Conservation (phyloP, 352 stramenopile genomes). For the Globisporangium cystogenes region DNA sequence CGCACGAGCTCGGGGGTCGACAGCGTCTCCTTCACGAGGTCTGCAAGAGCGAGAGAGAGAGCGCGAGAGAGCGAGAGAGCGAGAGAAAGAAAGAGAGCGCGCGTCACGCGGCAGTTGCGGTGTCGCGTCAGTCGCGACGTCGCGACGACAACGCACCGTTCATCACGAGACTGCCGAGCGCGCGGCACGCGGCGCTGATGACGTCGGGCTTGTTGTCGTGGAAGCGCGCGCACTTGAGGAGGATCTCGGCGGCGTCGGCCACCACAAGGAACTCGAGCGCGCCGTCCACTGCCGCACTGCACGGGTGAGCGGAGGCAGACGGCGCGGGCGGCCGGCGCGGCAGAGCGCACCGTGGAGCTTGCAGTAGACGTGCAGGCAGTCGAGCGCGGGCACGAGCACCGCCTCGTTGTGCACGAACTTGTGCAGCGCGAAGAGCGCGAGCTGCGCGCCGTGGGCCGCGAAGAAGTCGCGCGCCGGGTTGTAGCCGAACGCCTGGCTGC, state of each 20-base stretch:
- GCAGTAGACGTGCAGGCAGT: slow-evolving; percentile 62
- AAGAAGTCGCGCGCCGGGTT: slow-evolving; percentile 69
- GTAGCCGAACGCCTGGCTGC: slow-evolving; percentile 53
- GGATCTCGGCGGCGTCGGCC: slow-evolving; percentile 41
- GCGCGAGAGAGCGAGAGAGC: too few species aligned
- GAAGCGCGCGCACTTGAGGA: slow-evolving; percentile 71
- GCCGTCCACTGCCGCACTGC: slow-evolving; percentile 34
- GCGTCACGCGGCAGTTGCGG: too few species aligned
- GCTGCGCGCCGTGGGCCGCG: slow-evolving; percentile 48
- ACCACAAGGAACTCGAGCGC: slow-evolving; percentile 64
- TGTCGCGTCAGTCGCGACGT: not conserved
- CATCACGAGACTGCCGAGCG: slow-evolving; percentile 64
- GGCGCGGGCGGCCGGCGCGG: not conserved
- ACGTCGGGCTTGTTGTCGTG: slow-evolving; percentile 75
- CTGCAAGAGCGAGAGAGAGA: slow-evolving; percentile 13
- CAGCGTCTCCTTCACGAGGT: slow-evolving; percentile 67
- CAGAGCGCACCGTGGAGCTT: slow-evolving; percentile 51
- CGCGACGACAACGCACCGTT: slow-evolving; percentile 34
- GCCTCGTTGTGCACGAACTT: slow-evolving; percentile 75
- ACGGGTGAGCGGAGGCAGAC: not conserved
- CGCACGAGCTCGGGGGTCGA: slow-evolving; percentile 36
- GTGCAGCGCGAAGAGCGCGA: slow-evolving; percentile 60
- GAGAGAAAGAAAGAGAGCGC: too few species aligned
- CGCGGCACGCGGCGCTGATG: slow-evolving; percentile 51
- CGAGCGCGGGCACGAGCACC: slow-evolving; percentile 56